These are phyloP conservation scores for Suillus americanus DNA, from an alignment of 768 basidiomycete genomes.

Conservation along the genomic window DNA sequence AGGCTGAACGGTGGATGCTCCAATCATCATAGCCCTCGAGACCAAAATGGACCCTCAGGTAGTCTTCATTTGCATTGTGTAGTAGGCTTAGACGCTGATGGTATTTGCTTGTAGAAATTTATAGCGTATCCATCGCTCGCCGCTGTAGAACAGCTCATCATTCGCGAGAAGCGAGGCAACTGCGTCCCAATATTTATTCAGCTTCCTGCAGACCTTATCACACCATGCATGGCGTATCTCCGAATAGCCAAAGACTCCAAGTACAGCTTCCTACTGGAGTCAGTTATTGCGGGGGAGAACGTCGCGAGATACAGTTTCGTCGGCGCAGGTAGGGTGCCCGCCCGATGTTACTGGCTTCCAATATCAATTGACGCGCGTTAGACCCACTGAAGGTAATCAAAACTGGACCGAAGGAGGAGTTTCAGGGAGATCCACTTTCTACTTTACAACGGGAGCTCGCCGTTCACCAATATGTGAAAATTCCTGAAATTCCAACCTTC, in stretches of 20 bases:
- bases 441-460: slow-evolving; percentile 84
- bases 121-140: slow-evolving; percentile 70
- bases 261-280: slow-evolving; percentile 94
- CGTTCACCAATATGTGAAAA: slow-evolving; percentile 85
- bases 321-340: slow-evolving; percentile 71
- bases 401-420: slow-evolving; percentile 81
- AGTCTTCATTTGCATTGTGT: background rate
- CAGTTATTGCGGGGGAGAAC: slow-evolving; percentile 86
- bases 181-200: slow-evolving; percentile 91
- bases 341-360: slow-evolving; percentile 2
- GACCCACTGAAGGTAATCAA: slow-evolving; percentile 93
- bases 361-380: slow-evolving; percentile 28
- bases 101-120: slow-evolving; percentile 48
- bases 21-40: background rate
- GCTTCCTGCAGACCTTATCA: slow-evolving; percentile 93
- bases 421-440: slow-evolving; percentile 83
- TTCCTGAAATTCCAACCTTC: slow-evolving; percentile 91
- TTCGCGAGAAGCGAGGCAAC: slow-evolving; percentile 84
- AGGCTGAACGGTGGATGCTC: background rate
- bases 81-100: background rate
- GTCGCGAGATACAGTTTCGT: slow-evolving; percentile 95
- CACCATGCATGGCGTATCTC: slow-evolving; percentile 96
- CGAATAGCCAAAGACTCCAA: slow-evolving; percentile 89
- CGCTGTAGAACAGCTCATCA: slow-evolving; percentile 73
- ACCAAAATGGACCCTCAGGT: slow-evolving; percentile 28